phyloP scores from a whole-genome alignment of 208 protist species.

The Acanthamoeba healyi region DNA sequence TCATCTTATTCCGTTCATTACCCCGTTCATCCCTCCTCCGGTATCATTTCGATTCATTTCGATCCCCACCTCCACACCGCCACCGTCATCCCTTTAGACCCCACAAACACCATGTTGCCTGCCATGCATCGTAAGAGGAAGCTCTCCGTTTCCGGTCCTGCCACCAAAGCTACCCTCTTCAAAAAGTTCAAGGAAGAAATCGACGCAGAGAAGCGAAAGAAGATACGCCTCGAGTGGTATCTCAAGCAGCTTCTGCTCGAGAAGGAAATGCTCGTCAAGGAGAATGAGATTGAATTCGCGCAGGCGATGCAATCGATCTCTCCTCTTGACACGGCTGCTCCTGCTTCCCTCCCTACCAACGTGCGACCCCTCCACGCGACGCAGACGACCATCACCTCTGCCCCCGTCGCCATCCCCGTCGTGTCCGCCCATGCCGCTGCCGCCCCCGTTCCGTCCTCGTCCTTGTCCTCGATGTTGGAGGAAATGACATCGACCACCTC shows the following conservation, averaged over 20 bases:
- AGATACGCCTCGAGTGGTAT: conserved; percentile 51
- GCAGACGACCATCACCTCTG: neutral
- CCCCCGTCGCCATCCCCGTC: neutral
- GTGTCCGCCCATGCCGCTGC: neutral
- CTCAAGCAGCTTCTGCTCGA: conserved; percentile 41
- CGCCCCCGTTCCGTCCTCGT: neutral
- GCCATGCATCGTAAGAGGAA: conserved; percentile 36
- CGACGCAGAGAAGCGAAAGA: conserved; percentile 49
- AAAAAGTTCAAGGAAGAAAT: conserved; percentile 53
- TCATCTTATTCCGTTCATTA: conserved; percentile 15
- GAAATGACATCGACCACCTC: no score
- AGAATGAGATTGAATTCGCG: conserved; percentile 50
- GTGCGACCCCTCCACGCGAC: neutral
- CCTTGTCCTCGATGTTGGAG: no score
- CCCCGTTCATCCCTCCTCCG: neutral
- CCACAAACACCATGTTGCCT: neutral
- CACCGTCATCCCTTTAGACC: neutral
- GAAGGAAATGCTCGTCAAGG: conserved; percentile 37
- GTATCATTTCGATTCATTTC: conserved; percentile 25
- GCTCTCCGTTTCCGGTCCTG: conserved; percentile 8
- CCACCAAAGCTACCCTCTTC: conserved; percentile 6
- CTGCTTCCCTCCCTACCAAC: neutral
- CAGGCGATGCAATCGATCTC: conserved; percentile 16
- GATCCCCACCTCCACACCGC: neutral
- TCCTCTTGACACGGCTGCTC: neutral